phyloP scores from a whole-genome alignment of 2,329 filamentous ascomycete genomes.

The Trichophaea hybrida region DNA sequence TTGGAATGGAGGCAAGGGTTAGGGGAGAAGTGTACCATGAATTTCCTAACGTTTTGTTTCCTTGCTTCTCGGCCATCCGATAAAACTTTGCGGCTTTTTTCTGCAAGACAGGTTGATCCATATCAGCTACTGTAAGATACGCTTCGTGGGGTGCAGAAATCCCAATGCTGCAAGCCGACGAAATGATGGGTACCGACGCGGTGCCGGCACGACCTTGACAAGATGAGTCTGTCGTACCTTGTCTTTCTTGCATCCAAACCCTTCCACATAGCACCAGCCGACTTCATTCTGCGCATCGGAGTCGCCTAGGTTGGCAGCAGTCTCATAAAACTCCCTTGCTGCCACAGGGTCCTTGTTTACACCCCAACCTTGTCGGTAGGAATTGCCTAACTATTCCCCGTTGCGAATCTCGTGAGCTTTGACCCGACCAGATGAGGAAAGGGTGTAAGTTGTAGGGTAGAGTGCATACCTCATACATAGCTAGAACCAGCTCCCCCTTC shows the following conservation, averaged over 20 bases:
- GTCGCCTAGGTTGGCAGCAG: constrained; percentile 88
- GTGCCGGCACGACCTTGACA: background rate
- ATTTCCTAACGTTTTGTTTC: constrained; percentile 82
- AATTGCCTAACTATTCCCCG: constrained; percentile 51
- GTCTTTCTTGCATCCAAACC: constrained; percentile 96
- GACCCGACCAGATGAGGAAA: background rate
- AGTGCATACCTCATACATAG: constrained; percentile 60
- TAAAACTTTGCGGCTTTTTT: constrained; percentile 66
- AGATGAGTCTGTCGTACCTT: constrained; percentile 55
- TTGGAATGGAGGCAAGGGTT: too few relatives aligned
- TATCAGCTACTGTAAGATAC: constrained; percentile 1
- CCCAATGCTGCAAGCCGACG: background rate
- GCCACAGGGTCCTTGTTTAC: constrained; percentile 73
- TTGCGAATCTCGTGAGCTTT: background rate
- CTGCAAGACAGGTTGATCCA: constrained; percentile 8
- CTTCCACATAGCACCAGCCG: constrained; percentile 89
- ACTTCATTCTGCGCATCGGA: constrained; percentile 96
- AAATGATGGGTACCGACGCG: background rate
- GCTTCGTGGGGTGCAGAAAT: constrained; percentile 1
- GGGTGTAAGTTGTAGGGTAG: background rate
- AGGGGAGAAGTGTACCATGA: constrained; percentile 52
- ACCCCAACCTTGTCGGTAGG: constrained; percentile 90
- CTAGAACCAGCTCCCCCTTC: constrained; percentile 89
- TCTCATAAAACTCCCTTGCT: constrained; percentile 87
- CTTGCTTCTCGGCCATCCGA: constrained; percentile 74